Percentiles rank a stretch among this genome's conserved stretches.
Evolutionary conservation across 2,329 filamentous ascomycete species (phyloP).

Genomic region (Hymenoscyphus occultus): DNA sequence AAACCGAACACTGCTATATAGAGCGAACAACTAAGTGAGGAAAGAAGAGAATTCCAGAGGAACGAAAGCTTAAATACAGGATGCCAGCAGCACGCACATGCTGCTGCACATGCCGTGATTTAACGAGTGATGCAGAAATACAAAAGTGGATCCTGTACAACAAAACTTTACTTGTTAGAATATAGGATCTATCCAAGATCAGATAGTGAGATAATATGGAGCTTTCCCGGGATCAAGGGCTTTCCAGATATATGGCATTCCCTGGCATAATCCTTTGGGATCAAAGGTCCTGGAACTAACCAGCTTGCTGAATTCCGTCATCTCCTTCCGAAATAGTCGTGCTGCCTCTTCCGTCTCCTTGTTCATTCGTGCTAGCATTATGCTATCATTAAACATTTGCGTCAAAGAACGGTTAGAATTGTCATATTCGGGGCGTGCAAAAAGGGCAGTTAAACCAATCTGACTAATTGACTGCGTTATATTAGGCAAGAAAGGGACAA

Average conservation of each 20-base stretch:
- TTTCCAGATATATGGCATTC: constrained; percentile 46
- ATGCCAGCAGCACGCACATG: too few relatives aligned
- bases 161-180: too few relatives aligned
- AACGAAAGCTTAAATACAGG: too few relatives aligned
- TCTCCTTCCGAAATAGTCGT: constrained; percentile 37
- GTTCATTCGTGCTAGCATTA: constrained; percentile 38
- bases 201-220: constrained; percentile 14
- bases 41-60: too few relatives aligned
- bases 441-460: constrained; percentile 39
- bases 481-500: constrained; percentile 39
- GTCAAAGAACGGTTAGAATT: constrained; percentile 39
- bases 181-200: too few relatives aligned
- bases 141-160: too few relatives aligned
- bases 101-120: too few relatives aligned
- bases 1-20: too few relatives aligned
- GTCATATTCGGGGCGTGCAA: constrained; percentile 42
- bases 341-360: constrained; percentile 36
- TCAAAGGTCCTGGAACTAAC: constrained; percentile 43
- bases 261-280: constrained; percentile 42
- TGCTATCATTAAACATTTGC: constrained; percentile 42
- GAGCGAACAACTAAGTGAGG: too few relatives aligned
- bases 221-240: constrained; percentile 19
- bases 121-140: too few relatives aligned
- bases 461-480: constrained; percentile 37
- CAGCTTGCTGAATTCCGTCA: constrained; percentile 40